These are phyloP conservation scores for Astrocystis sublimbata DNA, from an alignment of 495 filamentous ascomycete genomes.

Conservation along the genomic window DNA sequence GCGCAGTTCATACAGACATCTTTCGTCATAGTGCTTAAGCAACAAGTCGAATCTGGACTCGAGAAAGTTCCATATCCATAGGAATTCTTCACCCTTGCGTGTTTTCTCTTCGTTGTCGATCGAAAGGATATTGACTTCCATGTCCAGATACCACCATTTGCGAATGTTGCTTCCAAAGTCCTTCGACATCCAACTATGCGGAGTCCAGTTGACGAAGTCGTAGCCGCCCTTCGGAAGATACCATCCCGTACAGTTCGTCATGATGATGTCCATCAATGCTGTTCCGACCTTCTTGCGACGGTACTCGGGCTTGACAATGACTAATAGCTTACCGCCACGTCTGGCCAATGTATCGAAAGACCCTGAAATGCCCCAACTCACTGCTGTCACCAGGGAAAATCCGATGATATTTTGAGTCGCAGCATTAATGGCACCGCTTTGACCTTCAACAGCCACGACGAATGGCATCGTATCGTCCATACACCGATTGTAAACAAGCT, in stretches of 20 bases:
- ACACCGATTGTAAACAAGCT: slow-evolving; percentile 25
- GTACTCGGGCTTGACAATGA: slow-evolving; percentile 37
- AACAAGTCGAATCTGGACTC: slow-evolving; percentile 28
- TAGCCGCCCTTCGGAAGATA: slow-evolving; percentile 27
- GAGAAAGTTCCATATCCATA: slow-evolving; percentile 32
- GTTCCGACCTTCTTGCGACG: slow-evolving; percentile 39
- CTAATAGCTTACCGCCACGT: slow-evolving; percentile 26
- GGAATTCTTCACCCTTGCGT: slow-evolving; percentile 23
- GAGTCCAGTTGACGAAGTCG: slow-evolving; percentile 33
- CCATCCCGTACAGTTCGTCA: slow-evolving; percentile 28
- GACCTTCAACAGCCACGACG: slow-evolving; percentile 40
- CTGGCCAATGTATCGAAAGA: slow-evolving; percentile 17
- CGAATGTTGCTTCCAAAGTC: slow-evolving; percentile 20
- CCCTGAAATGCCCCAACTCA: slow-evolving; percentile 14
- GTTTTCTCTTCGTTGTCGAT: slow-evolving; percentile 10
- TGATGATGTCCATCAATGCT: slow-evolving; percentile 39
- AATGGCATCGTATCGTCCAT: slow-evolving; percentile 37
- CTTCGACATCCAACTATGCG: slow-evolving; percentile 24
- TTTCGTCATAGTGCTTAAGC: slow-evolving; percentile 22
- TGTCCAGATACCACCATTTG: slow-evolving; percentile 28
- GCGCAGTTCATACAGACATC: slow-evolving; percentile 5
- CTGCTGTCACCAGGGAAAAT: slow-evolving; percentile 33
- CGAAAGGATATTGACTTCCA: slow-evolving; percentile 29
- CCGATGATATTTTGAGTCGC: slow-evolving; percentile 29
- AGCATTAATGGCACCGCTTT: background rate